These are phyloP conservation scores for Immersiporthe knoxdaviesiana DNA, from an alignment of 2,329 filamentous ascomycete genomes.

Conservation along the genomic window DNA sequence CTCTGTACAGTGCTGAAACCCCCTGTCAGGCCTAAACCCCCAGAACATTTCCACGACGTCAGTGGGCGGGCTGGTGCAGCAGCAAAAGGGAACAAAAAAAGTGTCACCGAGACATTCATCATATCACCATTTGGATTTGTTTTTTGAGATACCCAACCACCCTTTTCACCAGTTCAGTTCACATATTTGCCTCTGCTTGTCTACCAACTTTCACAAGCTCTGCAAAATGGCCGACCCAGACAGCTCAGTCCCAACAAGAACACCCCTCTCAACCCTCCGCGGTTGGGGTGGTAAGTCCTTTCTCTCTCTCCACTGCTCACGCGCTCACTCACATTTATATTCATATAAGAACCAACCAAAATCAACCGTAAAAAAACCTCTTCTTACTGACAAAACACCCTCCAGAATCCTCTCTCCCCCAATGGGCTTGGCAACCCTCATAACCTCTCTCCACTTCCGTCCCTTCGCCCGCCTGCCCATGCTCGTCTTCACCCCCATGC, in stretches of 20 bases:
- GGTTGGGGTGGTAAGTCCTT: slow-evolving; percentile 56
- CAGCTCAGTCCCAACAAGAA: slow-evolving; percentile 35
- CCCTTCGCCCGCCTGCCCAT: slow-evolving; percentile 57
- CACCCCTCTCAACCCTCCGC: slow-evolving; percentile 42
- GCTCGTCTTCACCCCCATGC: slow-evolving; percentile 50
- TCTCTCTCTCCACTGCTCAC: background rate
- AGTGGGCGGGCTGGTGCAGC: background rate
- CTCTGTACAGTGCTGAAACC: no score
- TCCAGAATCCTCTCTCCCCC: slow-evolving; percentile 58
- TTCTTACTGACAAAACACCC: background rate
- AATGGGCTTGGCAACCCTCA: slow-evolving; percentile 58
- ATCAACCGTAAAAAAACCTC: background rate
- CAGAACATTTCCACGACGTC: slow-evolving; percentile 5
- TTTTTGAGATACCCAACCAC: background rate
- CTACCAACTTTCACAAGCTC: background rate
- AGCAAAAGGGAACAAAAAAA: background rate
- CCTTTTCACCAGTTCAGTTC: no score
- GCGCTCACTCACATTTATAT: background rate
- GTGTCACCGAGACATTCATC: background rate
- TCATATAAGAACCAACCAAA: no score
- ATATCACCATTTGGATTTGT: background rate
- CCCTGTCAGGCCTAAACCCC: background rate
- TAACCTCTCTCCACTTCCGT: slow-evolving; percentile 59
- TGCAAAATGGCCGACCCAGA: slow-evolving; percentile 11
- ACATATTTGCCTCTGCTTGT: background rate